phyloP scores from a whole-genome alignment of 306 rosid genomes.

The Casuarina glauca region DNA sequence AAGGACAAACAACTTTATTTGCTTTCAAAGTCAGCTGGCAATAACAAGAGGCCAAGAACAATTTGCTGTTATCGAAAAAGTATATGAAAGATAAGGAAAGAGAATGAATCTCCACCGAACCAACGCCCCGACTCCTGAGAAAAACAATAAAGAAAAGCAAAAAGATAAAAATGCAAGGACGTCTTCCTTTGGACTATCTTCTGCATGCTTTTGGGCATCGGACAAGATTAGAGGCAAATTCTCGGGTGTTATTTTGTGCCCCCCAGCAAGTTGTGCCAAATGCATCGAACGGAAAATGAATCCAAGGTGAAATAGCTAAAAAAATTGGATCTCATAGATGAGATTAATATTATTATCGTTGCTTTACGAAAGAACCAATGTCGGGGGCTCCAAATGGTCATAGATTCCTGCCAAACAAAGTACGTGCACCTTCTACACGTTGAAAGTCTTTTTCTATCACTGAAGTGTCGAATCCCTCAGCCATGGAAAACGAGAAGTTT shows the following conservation, averaged over 20 bases:
- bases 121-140: background rate
- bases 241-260: background rate
- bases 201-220: background rate
- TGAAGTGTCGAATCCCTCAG: too few species aligned
- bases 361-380: too few species aligned
- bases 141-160: background rate
- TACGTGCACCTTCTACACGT: too few species aligned
- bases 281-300: too few species aligned
- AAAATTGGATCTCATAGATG: too few species aligned
- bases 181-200: background rate
- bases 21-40: background rate
- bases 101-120: background rate
- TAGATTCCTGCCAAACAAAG: too few species aligned
- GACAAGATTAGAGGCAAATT: background rate
- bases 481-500: too few species aligned
- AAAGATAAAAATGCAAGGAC: background rate
- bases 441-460: too few species aligned
- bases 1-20: constrained; percentile 8
- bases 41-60: background rate
- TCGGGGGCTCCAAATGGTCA: too few species aligned
- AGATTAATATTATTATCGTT: too few species aligned
- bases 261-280: background rate
- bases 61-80: constrained; percentile 1
- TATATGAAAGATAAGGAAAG: background rate
- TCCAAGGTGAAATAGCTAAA: too few species aligned